Percentiles rank a stretch among this genome's conserved stretches.
These are phyloP conservation scores for Fusarium napiforme DNA, from an alignment of 2,329 filamentous ascomycete genomes.

Conservation along the genomic window DNA sequence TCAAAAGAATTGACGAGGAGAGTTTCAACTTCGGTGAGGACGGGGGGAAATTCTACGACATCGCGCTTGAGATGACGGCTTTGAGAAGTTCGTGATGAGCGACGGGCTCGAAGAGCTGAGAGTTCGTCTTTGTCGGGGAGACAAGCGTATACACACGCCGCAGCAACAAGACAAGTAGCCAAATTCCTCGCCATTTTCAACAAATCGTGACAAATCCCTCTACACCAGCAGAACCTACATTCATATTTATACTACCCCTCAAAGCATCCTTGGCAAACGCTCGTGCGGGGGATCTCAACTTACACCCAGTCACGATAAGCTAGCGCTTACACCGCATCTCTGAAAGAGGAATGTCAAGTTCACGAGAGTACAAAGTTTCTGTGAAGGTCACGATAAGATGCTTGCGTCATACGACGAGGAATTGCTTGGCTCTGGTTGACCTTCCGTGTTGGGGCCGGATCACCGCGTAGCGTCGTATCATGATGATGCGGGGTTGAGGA, in stretches of 20 bases:
- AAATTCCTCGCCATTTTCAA: conserved; percentile 22
- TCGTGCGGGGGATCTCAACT: conserved; percentile 12
- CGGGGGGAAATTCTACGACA: neutral
- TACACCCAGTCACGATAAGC: conserved; percentile 2
- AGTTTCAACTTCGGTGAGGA: conserved; percentile 9
- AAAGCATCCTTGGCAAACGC: neutral
- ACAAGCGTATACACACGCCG: conserved; percentile 31
- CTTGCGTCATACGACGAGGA: conserved; percentile 20
- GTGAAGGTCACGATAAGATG: conserved; percentile 24
- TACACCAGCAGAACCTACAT: too few relatives aligned
- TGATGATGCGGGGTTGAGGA: neutral
- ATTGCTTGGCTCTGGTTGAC: conserved; percentile 20
- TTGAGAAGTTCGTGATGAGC: neutral
- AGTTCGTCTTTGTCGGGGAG: conserved; percentile 29
- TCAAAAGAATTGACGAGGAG: conserved; percentile 32
- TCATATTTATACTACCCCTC: conserved; percentile 5
- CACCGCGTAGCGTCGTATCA: conserved; percentile 19
- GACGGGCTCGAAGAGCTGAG: conserved; percentile 4
- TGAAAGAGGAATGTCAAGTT: conserved; percentile 28
- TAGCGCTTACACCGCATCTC: conserved; percentile 32
- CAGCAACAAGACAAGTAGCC: conserved; percentile 16
- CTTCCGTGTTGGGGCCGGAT: conserved; percentile 23
- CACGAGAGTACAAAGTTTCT: neutral
- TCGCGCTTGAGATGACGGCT: conserved; percentile 22
- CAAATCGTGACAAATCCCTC: too few relatives aligned